phyloP scores from a whole-genome alignment of 2,329 filamentous ascomycete genomes.

The Hymenoscyphus scutula region DNA sequence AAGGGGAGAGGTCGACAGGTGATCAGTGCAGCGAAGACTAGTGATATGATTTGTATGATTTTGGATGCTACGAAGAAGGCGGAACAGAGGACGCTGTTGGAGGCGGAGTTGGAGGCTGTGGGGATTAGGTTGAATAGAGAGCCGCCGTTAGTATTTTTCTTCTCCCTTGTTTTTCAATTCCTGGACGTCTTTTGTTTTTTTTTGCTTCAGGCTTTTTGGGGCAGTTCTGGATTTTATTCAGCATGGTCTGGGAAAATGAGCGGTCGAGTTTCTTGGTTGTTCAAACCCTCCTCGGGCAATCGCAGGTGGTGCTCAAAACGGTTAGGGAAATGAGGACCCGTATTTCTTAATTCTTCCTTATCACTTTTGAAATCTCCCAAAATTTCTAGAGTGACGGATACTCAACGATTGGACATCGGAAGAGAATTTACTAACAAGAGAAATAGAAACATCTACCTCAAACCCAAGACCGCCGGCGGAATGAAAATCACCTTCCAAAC shows the following conservation, averaged over 20 bases:
- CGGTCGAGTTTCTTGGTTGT: too few relatives aligned
- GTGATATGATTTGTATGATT: conserved; percentile 94
- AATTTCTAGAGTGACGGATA: too few relatives aligned
- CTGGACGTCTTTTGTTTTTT: too few relatives aligned
- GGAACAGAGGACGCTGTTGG: conserved; percentile 84
- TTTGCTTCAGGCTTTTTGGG: too few relatives aligned
- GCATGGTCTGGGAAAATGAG: too few relatives aligned
- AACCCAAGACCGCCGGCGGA: conserved; percentile 90
- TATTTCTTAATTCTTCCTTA: too few relatives aligned
- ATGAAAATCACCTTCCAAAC: conserved; percentile 98
- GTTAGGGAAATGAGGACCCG: too few relatives aligned
- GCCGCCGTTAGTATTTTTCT: conserved; percentile 64
- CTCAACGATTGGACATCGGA: neutral
- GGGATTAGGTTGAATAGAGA: conserved; percentile 91
- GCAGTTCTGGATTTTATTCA: too few relatives aligned
- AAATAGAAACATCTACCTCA: conserved; percentile 89
- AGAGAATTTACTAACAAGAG: conserved; percentile 9
- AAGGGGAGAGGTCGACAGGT: conserved; percentile 95
- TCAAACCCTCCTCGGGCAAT: neutral
- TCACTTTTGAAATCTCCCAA: too few relatives aligned
- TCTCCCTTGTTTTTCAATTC: neutral
- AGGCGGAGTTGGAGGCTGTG: conserved; percentile 91
- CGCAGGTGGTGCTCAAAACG: too few relatives aligned
- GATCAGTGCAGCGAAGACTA: conserved; percentile 97
- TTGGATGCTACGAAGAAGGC: conserved; percentile 95